Evolutionary conservation across 2,329 filamentous ascomycete species (phyloP).

Genomic region (Xylaria sp.): DNA sequence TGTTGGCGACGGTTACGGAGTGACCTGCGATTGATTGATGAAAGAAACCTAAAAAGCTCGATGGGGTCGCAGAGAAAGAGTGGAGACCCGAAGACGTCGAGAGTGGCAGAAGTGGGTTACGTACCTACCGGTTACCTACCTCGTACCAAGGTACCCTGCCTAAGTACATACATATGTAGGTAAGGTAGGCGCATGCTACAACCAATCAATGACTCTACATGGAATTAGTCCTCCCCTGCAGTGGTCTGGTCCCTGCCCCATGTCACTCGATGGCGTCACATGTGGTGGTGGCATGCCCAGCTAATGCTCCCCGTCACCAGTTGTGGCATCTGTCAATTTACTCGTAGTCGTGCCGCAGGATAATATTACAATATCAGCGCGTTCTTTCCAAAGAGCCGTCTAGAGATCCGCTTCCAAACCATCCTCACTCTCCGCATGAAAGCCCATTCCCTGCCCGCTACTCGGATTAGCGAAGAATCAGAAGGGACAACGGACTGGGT

Average conservation of each 20-base stretch:
- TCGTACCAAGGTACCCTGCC: no score
- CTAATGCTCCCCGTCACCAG: not conserved
- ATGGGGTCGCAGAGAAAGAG: constrained; percentile 7
- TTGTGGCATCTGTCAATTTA: no score
- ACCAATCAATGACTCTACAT: not conserved
- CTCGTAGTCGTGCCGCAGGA: no score
- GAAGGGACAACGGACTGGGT: not conserved
- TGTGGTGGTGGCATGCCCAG: not conserved
- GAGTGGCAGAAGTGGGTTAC: no score
- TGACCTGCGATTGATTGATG: not conserved
- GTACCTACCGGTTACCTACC: no score
- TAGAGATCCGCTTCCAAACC: no score
- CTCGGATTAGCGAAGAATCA: no score
- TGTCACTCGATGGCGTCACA: constrained; percentile 2
- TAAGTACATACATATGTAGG: no score
- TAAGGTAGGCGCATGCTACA: no score
- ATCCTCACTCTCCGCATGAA: not conserved
- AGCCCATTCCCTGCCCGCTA: not conserved
- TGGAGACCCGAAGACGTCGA: not conserved
- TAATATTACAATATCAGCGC: no score
- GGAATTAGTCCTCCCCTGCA: not conserved
- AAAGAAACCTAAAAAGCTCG: constrained; percentile 1
- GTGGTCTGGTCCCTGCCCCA: not conserved
- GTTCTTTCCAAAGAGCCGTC: no score
- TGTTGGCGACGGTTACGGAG: not conserved